These are phyloP conservation scores for Zymoseptoria passerinii DNA, from an alignment of 2,329 filamentous ascomycete genomes.

Conservation along the genomic window DNA sequence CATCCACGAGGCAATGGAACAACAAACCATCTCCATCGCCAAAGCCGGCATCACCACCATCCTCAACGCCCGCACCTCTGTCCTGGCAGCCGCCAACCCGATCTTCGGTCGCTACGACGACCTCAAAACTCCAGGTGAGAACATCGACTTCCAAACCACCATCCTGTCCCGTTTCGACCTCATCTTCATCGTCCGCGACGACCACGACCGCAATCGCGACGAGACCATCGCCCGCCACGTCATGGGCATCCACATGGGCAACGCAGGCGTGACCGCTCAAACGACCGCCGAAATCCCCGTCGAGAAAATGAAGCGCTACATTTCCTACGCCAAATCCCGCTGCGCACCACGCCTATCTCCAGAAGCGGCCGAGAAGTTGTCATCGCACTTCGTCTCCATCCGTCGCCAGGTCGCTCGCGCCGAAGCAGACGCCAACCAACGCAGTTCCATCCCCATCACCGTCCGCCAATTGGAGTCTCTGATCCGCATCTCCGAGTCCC, in stretches of 20 bases:
- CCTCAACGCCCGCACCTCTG: slow-evolving; percentile 88
- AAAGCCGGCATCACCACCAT: slow-evolving; percentile 99
- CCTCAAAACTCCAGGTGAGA: slow-evolving; percentile 93
- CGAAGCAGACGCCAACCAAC: slow-evolving; percentile 79
- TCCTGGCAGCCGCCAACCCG: slow-evolving; percentile 90
- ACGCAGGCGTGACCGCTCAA: slow-evolving; percentile 74
- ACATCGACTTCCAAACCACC: slow-evolving; percentile 98
- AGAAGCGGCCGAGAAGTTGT: slow-evolving; percentile 90
- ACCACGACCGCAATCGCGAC: slow-evolving; percentile 82
- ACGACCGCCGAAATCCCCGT: slow-evolving; percentile 84
- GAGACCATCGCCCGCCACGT: slow-evolving; percentile 94
- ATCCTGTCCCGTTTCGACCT: slow-evolving; percentile 98
- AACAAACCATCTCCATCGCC: slow-evolving; percentile 97
- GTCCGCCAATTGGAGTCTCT: slow-evolving; percentile 96
- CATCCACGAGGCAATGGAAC: slow-evolving; percentile 99
- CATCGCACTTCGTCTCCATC: slow-evolving; percentile 94
- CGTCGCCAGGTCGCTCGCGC: slow-evolving; percentile 86
- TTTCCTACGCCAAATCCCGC: slow-evolving; percentile 94
- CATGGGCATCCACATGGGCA: slow-evolving; percentile 94
- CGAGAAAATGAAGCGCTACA: slow-evolving; percentile 94
- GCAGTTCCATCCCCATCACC: slow-evolving; percentile 93
- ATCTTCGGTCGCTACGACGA: slow-evolving; percentile 98
- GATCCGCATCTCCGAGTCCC: slow-evolving; percentile 89
- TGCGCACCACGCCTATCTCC: slow-evolving; percentile 85
- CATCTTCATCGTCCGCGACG: slow-evolving; percentile 98